Evolutionary conservation across 345 rosid species (phyloP).

Genomic region (Raphanus sativus): DNA sequence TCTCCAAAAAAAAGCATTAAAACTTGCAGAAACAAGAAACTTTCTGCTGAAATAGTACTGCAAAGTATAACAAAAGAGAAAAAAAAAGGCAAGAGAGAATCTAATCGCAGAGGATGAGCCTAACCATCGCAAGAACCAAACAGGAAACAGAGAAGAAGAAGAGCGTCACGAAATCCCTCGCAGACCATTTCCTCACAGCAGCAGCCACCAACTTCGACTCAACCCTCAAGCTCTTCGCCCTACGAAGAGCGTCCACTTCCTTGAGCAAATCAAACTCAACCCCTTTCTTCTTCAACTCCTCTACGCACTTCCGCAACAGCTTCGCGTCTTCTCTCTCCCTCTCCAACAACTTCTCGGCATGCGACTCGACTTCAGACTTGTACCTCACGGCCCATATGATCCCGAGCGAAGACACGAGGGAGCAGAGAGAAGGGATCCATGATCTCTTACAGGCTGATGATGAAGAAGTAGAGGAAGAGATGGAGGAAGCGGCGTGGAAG

Average conservation of each 20-base stretch:
- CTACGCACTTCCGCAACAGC: constrained; percentile 74
- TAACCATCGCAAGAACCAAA: constrained; percentile 69
- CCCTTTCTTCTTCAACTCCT: constrained; percentile 90
- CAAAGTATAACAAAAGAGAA: background rate
- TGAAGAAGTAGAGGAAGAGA: background rate
- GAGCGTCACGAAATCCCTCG: constrained; percentile 69
- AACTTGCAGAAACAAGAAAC: constrained; percentile 35
- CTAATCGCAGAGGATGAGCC: constrained; percentile 69
- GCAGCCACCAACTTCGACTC: constrained; percentile 47
- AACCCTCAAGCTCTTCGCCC: constrained; percentile 89
- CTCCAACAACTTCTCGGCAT: constrained; percentile 72
- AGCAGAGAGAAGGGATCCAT: constrained; percentile 81
- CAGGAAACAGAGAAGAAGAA: constrained; percentile 78
- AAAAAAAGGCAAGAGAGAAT: background rate
- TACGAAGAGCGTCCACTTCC: constrained; percentile 88
- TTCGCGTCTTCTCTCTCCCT: constrained; percentile 90
- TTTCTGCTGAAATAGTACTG: constrained; percentile 24
- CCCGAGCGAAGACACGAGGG: constrained; percentile 68
- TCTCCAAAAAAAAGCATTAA: background rate
- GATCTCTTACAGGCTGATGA: constrained; percentile 49
- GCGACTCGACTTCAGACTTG: constrained; percentile 75
- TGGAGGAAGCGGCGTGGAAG: constrained; percentile 57
- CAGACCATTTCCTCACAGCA: constrained; percentile 77
- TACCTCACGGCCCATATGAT: constrained; percentile 83
- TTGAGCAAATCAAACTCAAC: constrained; percentile 83